Evolutionary conservation across 2,329 filamentous ascomycete genomes (phyloP).

Genomic region (Pseudonectria foliicola): DNA sequence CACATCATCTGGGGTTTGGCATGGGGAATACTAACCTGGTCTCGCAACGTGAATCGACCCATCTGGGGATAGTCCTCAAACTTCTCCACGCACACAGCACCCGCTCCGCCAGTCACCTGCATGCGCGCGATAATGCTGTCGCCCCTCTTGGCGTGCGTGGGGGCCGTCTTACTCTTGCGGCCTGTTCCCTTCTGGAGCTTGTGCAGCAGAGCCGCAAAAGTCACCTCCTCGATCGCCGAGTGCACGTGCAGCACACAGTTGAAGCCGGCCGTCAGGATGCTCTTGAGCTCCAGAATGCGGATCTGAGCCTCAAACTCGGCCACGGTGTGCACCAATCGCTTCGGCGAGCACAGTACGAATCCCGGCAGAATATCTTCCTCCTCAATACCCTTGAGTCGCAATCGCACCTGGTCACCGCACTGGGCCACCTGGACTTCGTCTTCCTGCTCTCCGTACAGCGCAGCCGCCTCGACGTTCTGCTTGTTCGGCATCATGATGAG

Average conservation of each 20-base stretch:
- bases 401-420: constrained; percentile 89
- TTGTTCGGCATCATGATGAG: constrained; percentile 96
- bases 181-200: constrained; percentile 92
- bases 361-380: constrained; percentile 95
- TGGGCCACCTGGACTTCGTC: constrained; percentile 77
- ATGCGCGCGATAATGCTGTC: constrained; percentile 87
- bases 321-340: constrained; percentile 88
- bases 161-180: constrained; percentile 86
- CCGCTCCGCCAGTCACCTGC: constrained; percentile 77
- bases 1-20: not conserved
- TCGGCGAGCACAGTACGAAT: constrained; percentile 92
- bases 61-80: constrained; percentile 96
- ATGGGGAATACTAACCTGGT: constrained; percentile 55
- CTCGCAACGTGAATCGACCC: constrained; percentile 82
- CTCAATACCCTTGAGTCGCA: constrained; percentile 89
- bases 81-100: constrained; percentile 82
- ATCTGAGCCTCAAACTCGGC: constrained; percentile 91
- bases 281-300: constrained; percentile 88
- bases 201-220: constrained; percentile 79
- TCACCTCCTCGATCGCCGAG: constrained; percentile 95
- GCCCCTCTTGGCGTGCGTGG: constrained; percentile 78
- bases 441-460: constrained; percentile 91
- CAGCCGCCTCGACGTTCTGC: constrained; percentile 70
- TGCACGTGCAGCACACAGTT: constrained; percentile 98
- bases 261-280: constrained; percentile 87